These are phyloP conservation scores for Podospora appendiculata DNA, from an alignment of 495 filamentous ascomycete genomes.

Conservation along the genomic window DNA sequence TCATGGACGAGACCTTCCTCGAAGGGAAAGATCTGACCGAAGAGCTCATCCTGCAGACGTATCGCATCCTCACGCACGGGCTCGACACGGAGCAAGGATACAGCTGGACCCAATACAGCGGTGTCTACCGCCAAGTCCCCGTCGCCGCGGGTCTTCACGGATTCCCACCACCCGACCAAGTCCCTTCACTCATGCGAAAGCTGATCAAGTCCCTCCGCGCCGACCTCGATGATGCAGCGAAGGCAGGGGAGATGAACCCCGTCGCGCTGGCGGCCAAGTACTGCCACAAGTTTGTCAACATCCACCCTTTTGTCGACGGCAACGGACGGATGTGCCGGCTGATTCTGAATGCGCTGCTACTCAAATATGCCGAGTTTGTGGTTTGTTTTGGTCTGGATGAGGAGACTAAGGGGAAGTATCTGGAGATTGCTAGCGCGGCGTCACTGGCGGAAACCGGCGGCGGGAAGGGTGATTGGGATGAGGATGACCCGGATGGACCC, in stretches of 20 bases:
- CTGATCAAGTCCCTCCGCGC: constrained; percentile 14
- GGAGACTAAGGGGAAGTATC: constrained; percentile 13
- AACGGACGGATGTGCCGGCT: constrained; percentile 32
- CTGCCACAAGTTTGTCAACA: constrained; percentile 22
- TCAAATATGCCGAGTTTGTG: constrained; percentile 20
- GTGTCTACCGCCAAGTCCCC: constrained; percentile 18
- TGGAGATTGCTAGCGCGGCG: not conserved
- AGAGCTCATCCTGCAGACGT: constrained; percentile 23
- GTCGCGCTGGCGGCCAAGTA: constrained; percentile 24
- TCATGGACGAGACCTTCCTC: constrained; percentile 15
- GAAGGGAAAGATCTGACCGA: constrained; percentile 17
- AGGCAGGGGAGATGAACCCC: constrained; percentile 18
- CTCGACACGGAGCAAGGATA: constrained; percentile 6
- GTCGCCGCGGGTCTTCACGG: constrained; percentile 16
- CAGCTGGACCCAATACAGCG: constrained; percentile 10
- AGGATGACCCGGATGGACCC: no score
- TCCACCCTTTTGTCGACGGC: constrained; percentile 32
- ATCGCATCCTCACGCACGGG: constrained; percentile 21
- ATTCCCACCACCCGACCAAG: constrained; percentile 14
- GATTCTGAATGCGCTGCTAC: constrained; percentile 25
- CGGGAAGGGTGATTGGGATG: no score
- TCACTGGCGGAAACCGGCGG: no score
- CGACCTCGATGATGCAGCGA: constrained; percentile 1
- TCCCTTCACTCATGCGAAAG: constrained; percentile 15
- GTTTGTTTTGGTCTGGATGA: constrained; percentile 20